Conservation (phyloP, 306 rosid genomes). For the Cucumis melo region DNA sequence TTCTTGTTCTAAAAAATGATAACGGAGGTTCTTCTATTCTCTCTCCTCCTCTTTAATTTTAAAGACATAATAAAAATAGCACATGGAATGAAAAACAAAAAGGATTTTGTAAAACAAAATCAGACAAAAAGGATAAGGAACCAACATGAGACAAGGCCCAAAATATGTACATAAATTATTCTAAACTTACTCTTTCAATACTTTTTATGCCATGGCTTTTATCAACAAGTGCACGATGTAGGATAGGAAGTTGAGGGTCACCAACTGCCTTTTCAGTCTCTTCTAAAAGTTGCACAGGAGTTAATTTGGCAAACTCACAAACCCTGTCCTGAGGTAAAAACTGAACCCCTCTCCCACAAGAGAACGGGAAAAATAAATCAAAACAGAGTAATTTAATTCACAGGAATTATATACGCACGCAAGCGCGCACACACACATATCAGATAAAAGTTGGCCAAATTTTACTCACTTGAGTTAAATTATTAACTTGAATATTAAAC, state of each 20-base stretch:
- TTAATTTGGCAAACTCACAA: slow-evolving; percentile 89
- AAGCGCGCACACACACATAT: neutral
- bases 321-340: slow-evolving; percentile 95
- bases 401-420: neutral
- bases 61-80: neutral
- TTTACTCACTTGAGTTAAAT: slow-evolving; percentile 79
- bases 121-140: neutral
- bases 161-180: neutral
- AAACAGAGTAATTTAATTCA: neutral
- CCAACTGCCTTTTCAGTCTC: slow-evolving; percentile 98
- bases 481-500: slow-evolving; percentile 90
- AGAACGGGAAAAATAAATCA: slow-evolving; percentile 2
- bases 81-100: neutral
- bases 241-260: slow-evolving; percentile 69
- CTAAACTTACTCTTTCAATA: slow-evolving; percentile 48
- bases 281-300: slow-evolving; percentile 77
- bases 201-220: slow-evolving; percentile 60
- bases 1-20: neutral
- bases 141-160: neutral
- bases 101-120: neutral
- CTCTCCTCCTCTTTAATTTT: neutral
- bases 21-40: neutral
- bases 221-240: slow-evolving; percentile 59
- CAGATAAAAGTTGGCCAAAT: slow-evolving; percentile 2
- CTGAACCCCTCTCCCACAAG: slow-evolving; percentile 19